Percentiles rank a stretch among this genome's conserved stretches.
Evolutionary conservation across 345 rosid genomes (phyloP).

Genomic region (Microcos paniculata): DNA sequence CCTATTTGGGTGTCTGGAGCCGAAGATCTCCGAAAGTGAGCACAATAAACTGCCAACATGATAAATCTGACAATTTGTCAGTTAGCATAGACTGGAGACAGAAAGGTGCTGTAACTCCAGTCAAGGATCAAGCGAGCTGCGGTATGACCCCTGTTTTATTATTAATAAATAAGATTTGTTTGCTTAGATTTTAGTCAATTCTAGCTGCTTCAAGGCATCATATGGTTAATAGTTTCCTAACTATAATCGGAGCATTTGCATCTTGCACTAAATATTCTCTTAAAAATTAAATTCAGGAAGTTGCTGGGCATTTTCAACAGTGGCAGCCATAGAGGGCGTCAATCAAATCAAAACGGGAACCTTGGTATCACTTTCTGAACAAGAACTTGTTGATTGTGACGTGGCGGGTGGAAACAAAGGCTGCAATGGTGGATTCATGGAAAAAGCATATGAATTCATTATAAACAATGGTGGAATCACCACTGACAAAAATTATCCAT

Average conservation of each 20-base stretch:
- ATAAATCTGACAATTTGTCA: slow-evolving; percentile 25
- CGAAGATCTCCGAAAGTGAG: neutral
- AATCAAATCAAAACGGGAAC: slow-evolving; percentile 66
- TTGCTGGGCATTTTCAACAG: slow-evolving; percentile 96
- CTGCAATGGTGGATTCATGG: slow-evolving; percentile 85
- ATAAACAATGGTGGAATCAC: slow-evolving; percentile 56
- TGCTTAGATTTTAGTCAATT: slow-evolving; percentile 1
- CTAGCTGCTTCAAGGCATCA: neutral
- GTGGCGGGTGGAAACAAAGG: slow-evolving; percentile 37
- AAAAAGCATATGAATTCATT: slow-evolving; percentile 55
- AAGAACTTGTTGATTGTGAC: slow-evolving; percentile 86
- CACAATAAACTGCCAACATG: neutral
- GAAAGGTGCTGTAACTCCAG: slow-evolving; percentile 74
- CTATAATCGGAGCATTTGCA: neutral
- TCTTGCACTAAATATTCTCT: neutral
- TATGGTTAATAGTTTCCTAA: neutral
- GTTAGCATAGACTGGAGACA: slow-evolving; percentile 70
- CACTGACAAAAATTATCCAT: slow-evolving; percentile 60
- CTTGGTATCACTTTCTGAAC: slow-evolving; percentile 70
- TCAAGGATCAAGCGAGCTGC: slow-evolving; percentile 92
- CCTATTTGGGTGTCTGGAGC: slow-evolving; percentile 43
- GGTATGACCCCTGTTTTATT: slow-evolving; percentile 47
- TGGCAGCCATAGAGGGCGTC: slow-evolving; percentile 85
- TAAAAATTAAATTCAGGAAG: slow-evolving; percentile 48
- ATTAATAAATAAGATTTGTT: slow-evolving; percentile 1